Conservation (phyloP, 805 yeast species). For the Suhomyces emberorum region DNA sequence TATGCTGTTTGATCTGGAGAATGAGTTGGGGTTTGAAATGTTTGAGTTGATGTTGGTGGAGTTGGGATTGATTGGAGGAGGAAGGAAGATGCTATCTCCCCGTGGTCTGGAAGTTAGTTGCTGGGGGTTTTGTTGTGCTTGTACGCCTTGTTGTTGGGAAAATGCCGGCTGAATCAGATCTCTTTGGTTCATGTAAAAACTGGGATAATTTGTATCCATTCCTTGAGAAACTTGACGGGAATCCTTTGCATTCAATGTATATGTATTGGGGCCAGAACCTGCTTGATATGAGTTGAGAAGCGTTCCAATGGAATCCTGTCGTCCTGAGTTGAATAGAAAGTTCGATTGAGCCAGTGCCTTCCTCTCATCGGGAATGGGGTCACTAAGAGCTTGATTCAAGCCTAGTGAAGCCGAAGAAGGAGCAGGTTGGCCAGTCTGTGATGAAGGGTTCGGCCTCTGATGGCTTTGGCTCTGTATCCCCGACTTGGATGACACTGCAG, state of each 20-base stretch:
- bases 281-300: conserved; percentile 21
- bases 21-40: conserved; percentile 2
- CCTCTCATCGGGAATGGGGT: neutral
- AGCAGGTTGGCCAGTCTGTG: conserved; percentile 1
- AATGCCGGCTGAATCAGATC: conserved; percentile 2
- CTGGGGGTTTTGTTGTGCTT: conserved; percentile 7
- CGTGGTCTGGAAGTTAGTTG: conserved; percentile 22
- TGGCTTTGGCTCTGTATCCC: conserved; percentile 7
- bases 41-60: conserved; percentile 1
- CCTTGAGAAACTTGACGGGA: conserved; percentile 1
- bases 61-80: conserved; percentile 31
- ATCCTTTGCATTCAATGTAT: conserved; percentile 2
- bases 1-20: conserved; percentile 33
- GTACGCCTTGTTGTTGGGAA: conserved; percentile 6
- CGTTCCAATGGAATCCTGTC: conserved; percentile 30
- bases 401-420: neutral
- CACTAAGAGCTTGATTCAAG: neutral
- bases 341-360: conserved; percentile 11
- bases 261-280: conserved; percentile 2
- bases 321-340: conserved; percentile 24
- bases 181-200: conserved; percentile 7
- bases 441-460: conserved; percentile 5
- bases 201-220: conserved; percentile 7
- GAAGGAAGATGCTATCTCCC: conserved; percentile 37
- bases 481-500: conserved; percentile 12